Base-by-base conservation (phyloP, 352 stramenopile genomes). In the Aphanomyces cochlioides region DNA sequence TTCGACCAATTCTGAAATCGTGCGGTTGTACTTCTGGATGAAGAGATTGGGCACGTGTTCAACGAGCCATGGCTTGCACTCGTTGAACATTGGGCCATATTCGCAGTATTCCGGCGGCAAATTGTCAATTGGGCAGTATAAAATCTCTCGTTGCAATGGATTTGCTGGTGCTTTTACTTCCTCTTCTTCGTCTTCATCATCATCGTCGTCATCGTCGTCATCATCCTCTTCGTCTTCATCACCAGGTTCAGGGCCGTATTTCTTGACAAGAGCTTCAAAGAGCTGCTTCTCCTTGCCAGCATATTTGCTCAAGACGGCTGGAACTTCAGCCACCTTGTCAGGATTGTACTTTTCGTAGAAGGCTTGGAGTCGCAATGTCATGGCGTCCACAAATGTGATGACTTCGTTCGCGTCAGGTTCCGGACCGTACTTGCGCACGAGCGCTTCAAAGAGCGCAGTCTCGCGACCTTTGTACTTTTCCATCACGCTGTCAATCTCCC, bases 291-390 rank as follows among this genome's bases (percentile, higher is more conserved):
- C 87, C 39, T 92, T 92, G 72, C 84, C 85, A 72, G 89, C 87
- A 76, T 92, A 94, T 78, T 92, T 92, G 71, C 60, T 56, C 39
- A 94, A 75, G 73, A 92, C 79, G 2, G 72, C 72, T 4, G 74
- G 72, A 37, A 92, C 87, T 45, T 92, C 83, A n/a, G 50, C 76
- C 7, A 91, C 39, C 72, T 94, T 94, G 15, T 90, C 80, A 1
- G 83, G 82, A 71, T 94, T 94, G 77, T 94, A 92, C 74, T 88
- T 86, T 38, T 86, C 66, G 73, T 94, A 94, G 77, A 94, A 94
- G 13, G 83, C 83, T 21, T 88, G 39, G 56, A 94, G 70, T 19
- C 87, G 77, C 69, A 69, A 36, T 17, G 63, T 81, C 75, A 72
- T 84, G 75, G 63, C 63, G 21, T 69, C 63, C 6, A 69, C 63